Conservation (phyloP, 2,329 filamentous ascomycete genomes). For the Neonectria sp. region DNA sequence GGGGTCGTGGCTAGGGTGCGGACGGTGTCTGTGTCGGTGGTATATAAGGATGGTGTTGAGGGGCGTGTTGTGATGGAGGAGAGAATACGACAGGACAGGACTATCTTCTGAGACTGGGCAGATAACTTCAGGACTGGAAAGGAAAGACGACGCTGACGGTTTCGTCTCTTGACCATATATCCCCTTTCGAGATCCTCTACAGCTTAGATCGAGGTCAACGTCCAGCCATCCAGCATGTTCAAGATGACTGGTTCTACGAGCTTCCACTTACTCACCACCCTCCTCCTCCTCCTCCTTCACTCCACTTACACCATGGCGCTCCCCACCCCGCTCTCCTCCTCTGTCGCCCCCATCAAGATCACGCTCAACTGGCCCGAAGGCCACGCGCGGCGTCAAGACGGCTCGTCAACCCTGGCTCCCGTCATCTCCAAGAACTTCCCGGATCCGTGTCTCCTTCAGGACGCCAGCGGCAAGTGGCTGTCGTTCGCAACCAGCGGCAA, state of each 20-base stretch:
- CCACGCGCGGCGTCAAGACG: conserved; percentile 26
- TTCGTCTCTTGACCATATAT: neutral
- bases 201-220: neutral
- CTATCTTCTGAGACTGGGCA: neutral
- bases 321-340: conserved; percentile 1
- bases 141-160: neutral
- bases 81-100: neutral
- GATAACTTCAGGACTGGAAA: neutral
- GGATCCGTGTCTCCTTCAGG: conserved; percentile 67
- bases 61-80: conserved; percentile 8
- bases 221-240: conserved; percentile 5
- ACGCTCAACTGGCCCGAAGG: conserved; percentile 20
- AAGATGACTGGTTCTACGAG: conserved; percentile 9
- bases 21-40: neutral
- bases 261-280: conserved; percentile 8
- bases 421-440: conserved; percentile 62
- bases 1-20: conserved; percentile 13
- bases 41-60: conserved; percentile 23
- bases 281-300: conserved; percentile 13
- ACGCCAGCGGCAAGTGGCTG: conserved; percentile 66
- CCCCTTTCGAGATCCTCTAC: neutral
- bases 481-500: conserved; percentile 70
- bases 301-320: conserved; percentile 3
- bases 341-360: conserved; percentile 14
- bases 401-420: conserved; percentile 21